Conservation (phyloP, 306 rosid genomes). For the Trifolium dubium region DNA sequence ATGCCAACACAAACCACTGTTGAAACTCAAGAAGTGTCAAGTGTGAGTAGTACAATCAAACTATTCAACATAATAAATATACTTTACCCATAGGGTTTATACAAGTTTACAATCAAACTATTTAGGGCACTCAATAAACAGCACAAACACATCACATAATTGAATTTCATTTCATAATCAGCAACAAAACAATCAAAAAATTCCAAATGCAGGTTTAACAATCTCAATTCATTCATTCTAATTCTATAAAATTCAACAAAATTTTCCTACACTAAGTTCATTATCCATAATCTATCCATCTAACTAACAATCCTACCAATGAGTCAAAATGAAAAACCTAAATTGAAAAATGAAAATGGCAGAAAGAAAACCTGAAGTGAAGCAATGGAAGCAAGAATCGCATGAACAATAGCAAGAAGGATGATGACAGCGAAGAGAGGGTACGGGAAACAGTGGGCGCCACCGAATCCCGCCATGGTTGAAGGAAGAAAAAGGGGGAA, state of each 20-base stretch:
- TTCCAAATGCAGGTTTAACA: slow-evolving; percentile 32
- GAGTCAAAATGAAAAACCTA: slow-evolving; percentile 23
- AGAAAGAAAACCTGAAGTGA: slow-evolving; percentile 68
- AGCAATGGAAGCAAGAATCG: slow-evolving; percentile 65
- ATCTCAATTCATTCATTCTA: background rate
- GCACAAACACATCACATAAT: slow-evolving; percentile 15
- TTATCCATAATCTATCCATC: slow-evolving; percentile 8
- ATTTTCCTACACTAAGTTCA: background rate
- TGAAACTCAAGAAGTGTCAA: too few relatives aligned
- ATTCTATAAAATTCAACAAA: slow-evolving; percentile 22
- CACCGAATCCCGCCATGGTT: slow-evolving; percentile 61
- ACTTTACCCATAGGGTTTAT: slow-evolving; percentile 4
- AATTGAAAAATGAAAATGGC: slow-evolving; percentile 33
- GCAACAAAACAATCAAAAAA: background rate
- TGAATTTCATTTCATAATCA: slow-evolving; percentile 39
- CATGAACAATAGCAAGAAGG: slow-evolving; percentile 72
- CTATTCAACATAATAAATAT: slow-evolving; percentile 20
- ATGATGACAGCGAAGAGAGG: slow-evolving; percentile 60
- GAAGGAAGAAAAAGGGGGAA: slow-evolving; percentile 16
- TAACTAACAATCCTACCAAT: slow-evolving; percentile 5
- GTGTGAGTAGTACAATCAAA: too few relatives aligned
- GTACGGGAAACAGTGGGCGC: slow-evolving; percentile 65
- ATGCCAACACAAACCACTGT: slow-evolving; percentile 20
- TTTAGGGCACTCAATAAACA: slow-evolving; percentile 4
- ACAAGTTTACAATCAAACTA: background rate